Percentiles rank a stretch among this genome's conserved stretches.
Evolutionary conservation across 2,329 filamentous ascomycete genomes (phyloP).

Genomic region (Colletotrichum australisinense): DNA sequence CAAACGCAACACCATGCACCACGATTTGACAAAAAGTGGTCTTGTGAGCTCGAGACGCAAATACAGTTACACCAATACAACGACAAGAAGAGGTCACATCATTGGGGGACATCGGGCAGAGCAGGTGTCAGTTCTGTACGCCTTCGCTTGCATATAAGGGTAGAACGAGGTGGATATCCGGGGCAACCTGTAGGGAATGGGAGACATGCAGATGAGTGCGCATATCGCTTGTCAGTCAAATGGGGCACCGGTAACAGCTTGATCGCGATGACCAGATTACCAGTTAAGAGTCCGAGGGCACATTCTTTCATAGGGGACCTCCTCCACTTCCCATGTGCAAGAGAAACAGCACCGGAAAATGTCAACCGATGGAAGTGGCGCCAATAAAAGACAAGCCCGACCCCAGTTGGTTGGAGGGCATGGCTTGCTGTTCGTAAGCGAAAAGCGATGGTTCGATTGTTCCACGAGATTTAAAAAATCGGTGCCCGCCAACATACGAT

Average conservation of each 20-base stretch:
- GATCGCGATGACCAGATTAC: neutral
- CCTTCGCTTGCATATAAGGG: neutral
- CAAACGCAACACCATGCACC: neutral
- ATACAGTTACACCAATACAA: constrained; percentile 12
- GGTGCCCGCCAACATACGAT: neutral
- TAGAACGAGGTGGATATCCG: constrained; percentile 19
- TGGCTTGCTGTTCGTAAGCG: neutral
- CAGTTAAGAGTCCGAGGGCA: neutral
- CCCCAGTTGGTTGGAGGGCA: neutral
- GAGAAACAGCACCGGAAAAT: neutral
- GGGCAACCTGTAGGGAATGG: constrained; percentile 2
- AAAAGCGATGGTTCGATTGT: neutral
- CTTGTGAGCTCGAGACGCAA: constrained; percentile 4
- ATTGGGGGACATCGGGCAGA: constrained; percentile 6
- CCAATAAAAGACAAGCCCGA: neutral
- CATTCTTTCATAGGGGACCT: neutral
- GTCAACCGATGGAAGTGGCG: neutral
- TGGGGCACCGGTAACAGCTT: neutral
- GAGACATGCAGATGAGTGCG: constrained; percentile 1
- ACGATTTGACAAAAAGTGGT: neutral
- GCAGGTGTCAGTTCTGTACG: constrained; percentile 2
- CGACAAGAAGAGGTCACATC: neutral
- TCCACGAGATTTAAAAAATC: neutral
- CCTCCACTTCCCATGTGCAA: neutral
- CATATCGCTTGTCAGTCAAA: neutral